Base-by-base conservation (phyloP, 495 filamentous ascomycete genomes). In the Tuber brumale region DNA sequence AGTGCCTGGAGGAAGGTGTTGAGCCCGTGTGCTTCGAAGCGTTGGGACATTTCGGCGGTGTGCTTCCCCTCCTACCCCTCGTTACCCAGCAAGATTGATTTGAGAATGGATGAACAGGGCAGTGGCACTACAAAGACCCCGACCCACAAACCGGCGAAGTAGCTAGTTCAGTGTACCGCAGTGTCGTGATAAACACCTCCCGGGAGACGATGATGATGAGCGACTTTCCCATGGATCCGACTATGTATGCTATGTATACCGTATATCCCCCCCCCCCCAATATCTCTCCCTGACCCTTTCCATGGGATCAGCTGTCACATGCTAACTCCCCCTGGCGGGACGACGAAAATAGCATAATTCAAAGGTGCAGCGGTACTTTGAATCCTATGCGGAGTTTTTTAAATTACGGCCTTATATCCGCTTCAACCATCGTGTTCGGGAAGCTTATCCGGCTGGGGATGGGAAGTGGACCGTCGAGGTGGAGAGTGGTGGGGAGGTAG, bases 221-320 rank as follows among this genome's bases (percentile, higher is more conserved):
- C 45, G 83, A 85, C 70, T 85, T 85, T 76, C 84, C 83, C 3
- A 80, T 84, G 66, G 81, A 85, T 66, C 82, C 79, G 21, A 74
- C 74, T n/a, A 72, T 78, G 61, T 85, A 84, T 69, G 51, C 78
- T 43, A 37, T 76, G 57, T 80, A 76, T 39, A 21, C 77, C 21
- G 78, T 80, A 79, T 18, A 69, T 48, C 46, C 7, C 27, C 57
- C 39, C 19, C 16, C 27, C 70, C n/a, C n/a, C n/a, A n/a, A n/a
- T n/a, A n/a, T n/a, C n/a, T n/a, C n/a, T n/a, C n/a, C n/a, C n/a
- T n/a, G n/a, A 35, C 14, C 27, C 45, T 19, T 31, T 18, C 4
- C 70, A 37, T 31, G 74, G 5, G 76, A 80, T 57, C 9, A 10
- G 45, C 19, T 39, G n/a, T 39, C 1, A 23, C 8, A 42, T 80